Evolutionary conservation across 768 basidiomycete species (phyloP), one percentile per base, ranked within the genome.

Genomic region (Myochromella boudieri): DNA sequence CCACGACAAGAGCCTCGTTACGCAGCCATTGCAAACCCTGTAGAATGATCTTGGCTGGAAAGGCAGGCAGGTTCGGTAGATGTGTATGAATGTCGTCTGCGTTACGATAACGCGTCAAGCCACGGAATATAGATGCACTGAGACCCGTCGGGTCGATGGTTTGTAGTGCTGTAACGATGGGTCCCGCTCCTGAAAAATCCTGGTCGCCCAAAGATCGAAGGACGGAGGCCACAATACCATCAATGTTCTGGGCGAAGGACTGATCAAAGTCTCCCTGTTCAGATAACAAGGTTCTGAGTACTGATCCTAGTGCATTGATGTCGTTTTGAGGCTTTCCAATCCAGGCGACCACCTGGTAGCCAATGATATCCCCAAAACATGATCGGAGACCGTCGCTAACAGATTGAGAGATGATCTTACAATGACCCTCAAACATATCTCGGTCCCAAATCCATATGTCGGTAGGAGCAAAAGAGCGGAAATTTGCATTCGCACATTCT

Each of bases 351-450:
- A 86, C 71, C 49, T 77, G 74, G 49, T 80, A 72, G 5, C 84
- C 87, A 44, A 91, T 67, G 47, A 88, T 77, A 41, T 86, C 81
- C 3, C 86, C 78, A 50, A 91, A 84, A 54, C 84, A 88, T 34
- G 76, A 71, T 15, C 62, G 68, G 37, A 85, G 65, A 8, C 84
- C 89, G 5, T 85, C 74, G 0, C 54, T 53, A 8, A 57, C 37
- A 2, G 72, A 63, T 49, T 75, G 80, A 37, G 80, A 77, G 24
- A 81, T 63, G 14, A 79, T 71, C 36, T 74, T 74, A 63, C 91
- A 92, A 43, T 91, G 83, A 9, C 66, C 72, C 36, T 65, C 65
- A 57, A 90, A 91, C 2, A 76, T 59, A 12, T 64, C 67, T 1
- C 59, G 55, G 2, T 66, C 70, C 1, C 68, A 64, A 11, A 69